Percentiles rank a stretch among this genome's conserved stretches.
These are phyloP conservation scores for Magnusiomyces magnusii DNA, from an alignment of 1,139 yeast species.

Conservation along the genomic window DNA sequence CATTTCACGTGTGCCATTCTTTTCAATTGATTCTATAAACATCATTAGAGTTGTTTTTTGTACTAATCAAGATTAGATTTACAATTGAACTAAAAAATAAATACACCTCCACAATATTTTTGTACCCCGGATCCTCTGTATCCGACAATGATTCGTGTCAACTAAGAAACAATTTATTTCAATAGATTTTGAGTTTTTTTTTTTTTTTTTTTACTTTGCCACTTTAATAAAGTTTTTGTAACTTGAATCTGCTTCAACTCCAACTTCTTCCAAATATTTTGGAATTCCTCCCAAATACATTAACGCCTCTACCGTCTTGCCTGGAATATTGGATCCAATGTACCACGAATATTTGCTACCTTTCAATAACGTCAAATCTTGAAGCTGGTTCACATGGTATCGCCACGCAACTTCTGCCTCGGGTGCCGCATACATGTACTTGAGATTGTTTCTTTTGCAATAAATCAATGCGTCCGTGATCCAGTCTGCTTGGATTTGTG, in stretches of 20 bases:
- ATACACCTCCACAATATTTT: no score
- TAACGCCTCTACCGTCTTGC: slow-evolving; percentile 26
- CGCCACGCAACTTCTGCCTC: slow-evolving; percentile 13
- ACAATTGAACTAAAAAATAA: no score
- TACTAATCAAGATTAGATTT: no score
- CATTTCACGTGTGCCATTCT: no score
- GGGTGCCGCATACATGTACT: slow-evolving; percentile 16
- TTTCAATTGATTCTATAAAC: no score
- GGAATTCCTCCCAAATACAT: slow-evolving; percentile 26
- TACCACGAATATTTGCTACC: slow-evolving; percentile 23
- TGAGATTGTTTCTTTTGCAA: slow-evolving; percentile 17
- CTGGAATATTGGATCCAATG: slow-evolving; percentile 29
- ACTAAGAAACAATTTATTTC: no score
- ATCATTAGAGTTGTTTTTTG: no score
- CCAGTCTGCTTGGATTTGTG: slow-evolving; percentile 25
- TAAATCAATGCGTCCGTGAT: slow-evolving; percentile 20
- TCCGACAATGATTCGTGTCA: no score
- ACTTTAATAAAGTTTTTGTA: slow-evolving; percentile 12
- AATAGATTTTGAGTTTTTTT: no score
- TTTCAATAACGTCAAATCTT: slow-evolving; percentile 11
- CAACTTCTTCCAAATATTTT: slow-evolving; percentile 17
- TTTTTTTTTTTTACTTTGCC: neutral
- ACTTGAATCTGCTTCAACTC: slow-evolving; percentile 15
- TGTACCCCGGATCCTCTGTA: no score
- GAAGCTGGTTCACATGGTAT: slow-evolving; percentile 12